A percentile compares a stretch with the other conserved stretches of the same genome.
phyloP scores from a whole-genome alignment of 2,329 filamentous ascomycete species.

The Grosmannia clavigera region DNA sequence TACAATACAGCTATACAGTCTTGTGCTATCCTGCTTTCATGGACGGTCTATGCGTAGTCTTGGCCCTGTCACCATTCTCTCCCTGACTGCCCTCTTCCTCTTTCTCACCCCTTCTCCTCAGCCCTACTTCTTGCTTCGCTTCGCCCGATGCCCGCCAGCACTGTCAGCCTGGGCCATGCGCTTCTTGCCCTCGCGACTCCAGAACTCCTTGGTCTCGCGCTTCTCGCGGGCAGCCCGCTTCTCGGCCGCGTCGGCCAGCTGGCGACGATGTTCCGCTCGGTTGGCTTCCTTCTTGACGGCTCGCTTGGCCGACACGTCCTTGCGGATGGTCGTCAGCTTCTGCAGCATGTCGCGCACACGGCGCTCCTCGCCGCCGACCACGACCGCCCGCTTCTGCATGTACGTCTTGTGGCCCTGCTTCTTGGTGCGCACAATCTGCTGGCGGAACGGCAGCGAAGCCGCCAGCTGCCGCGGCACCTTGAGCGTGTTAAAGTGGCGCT shows the following conservation, averaged over 20 bases:
- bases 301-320: slow-evolving; percentile 80
- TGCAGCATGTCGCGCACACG: slow-evolving; percentile 80
- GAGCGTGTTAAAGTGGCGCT: slow-evolving; percentile 67
- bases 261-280: slow-evolving; percentile 66
- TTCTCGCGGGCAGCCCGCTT: slow-evolving; percentile 80
- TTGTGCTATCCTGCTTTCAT: not conserved
- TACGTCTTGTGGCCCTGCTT: slow-evolving; percentile 75
- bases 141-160: slow-evolving; percentile 26
- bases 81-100: not conserved
- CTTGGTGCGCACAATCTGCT: slow-evolving; percentile 73
- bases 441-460: slow-evolving; percentile 80
- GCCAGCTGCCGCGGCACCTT: slow-evolving; percentile 69
- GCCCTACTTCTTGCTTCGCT: not conserved
- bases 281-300: slow-evolving; percentile 79
- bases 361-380: slow-evolving; percentile 77
- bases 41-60: not conserved
- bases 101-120: not conserved
- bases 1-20: not conserved
- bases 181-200: slow-evolving; percentile 78
- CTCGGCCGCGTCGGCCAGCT: slow-evolving; percentile 70
- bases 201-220: slow-evolving; percentile 84
- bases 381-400: slow-evolving; percentile 89
- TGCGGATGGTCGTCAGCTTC: slow-evolving; percentile 80
- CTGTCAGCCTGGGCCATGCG: slow-evolving; percentile 29
- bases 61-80: too few species aligned